These are phyloP conservation scores for Trichoderma citrinoviride DNA, from an alignment of 2,329 filamentous ascomycete species.

Conservation along the genomic window DNA sequence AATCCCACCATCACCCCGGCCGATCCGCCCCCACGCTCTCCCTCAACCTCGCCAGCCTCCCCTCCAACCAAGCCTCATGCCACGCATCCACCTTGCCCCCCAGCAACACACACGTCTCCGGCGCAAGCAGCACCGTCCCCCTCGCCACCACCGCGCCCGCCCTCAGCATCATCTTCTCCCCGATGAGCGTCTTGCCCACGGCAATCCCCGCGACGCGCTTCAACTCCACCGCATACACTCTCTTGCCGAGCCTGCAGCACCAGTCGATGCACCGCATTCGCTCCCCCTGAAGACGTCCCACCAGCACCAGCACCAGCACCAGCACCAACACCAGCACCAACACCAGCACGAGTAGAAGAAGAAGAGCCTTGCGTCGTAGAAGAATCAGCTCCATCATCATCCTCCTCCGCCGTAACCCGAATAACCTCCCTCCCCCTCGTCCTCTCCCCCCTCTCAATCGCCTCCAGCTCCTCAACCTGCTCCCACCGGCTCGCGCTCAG, in stretches of 20 bases:
- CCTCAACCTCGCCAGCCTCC: slow-evolving; percentile 66
- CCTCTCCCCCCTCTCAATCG: slow-evolving; percentile 68
- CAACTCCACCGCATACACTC: slow-evolving; percentile 71
- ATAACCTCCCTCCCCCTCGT: slow-evolving; percentile 79
- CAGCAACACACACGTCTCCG: slow-evolving; percentile 65
- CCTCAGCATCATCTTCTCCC: slow-evolving; percentile 75
- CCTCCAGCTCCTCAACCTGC: slow-evolving; percentile 79
- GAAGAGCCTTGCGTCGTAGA: slow-evolving; percentile 4
- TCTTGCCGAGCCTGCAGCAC: slow-evolving; percentile 73
- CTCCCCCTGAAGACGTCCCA: slow-evolving; percentile 30
- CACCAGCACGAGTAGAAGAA: background rate
- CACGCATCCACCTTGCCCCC: slow-evolving; percentile 83
- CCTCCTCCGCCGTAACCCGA: slow-evolving; percentile 42
- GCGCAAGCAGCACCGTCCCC: slow-evolving; percentile 75
- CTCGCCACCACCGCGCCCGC: slow-evolving; percentile 65
- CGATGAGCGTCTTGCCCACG: slow-evolving; percentile 66
- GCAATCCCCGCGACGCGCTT: slow-evolving; percentile 62
- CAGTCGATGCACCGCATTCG: slow-evolving; percentile 69
- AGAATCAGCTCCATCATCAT: slow-evolving; percentile 45
- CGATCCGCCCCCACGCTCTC: slow-evolving; percentile 49
- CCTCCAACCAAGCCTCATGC: slow-evolving; percentile 74
- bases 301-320: slow-evolving; percentile 15
- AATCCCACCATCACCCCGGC: slow-evolving; percentile 9
- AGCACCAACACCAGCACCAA: slow-evolving; percentile 14
- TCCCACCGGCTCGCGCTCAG: slow-evolving; percentile 77